A percentile compares a stretch with the other conserved stretches of the same genome.
Conservation (phyloP, 495 filamentous ascomycete species). For the Tuber umbilicatum region DNA sequence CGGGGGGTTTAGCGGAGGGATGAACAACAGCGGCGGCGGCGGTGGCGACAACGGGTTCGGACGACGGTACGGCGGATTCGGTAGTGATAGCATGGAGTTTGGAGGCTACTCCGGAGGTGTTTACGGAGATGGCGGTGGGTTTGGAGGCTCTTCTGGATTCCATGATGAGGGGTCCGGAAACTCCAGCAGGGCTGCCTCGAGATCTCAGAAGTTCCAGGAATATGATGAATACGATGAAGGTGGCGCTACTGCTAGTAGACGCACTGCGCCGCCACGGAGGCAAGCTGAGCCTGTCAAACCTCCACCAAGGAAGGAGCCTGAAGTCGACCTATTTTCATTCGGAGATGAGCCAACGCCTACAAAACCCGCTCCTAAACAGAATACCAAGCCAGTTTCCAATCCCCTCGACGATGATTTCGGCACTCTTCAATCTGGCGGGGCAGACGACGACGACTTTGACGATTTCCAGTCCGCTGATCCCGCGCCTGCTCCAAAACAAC, state of each 20-base stretch:
- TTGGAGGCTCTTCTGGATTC: constrained; percentile 65
- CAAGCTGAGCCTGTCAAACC: constrained; percentile 45
- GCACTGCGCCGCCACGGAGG: constrained; percentile 43
- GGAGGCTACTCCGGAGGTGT: constrained; percentile 82
- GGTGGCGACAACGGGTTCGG: constrained; percentile 28
- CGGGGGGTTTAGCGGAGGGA: constrained; percentile 52
- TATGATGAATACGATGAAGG: constrained; percentile 94
- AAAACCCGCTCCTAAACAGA: constrained; percentile 48
- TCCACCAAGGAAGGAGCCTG: constrained; percentile 68
- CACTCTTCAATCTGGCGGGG: constrained; percentile 49
- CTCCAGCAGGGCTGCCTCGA: constrained; percentile 42
- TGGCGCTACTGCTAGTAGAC: constrained; percentile 41
- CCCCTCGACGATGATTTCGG: constrained; percentile 51
- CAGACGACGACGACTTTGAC: constrained; percentile 92
- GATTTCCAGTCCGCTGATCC: constrained; percentile 94
- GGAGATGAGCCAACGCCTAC: constrained; percentile 59
- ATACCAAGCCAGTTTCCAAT: constrained; percentile 44
- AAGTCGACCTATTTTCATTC: constrained; percentile 82
- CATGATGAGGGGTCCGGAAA: constrained; percentile 48
- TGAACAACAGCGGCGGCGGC: constrained; percentile 41
- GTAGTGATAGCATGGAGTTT: constrained; percentile 65
- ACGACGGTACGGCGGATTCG: constrained; percentile 80
- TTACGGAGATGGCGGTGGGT: constrained; percentile 88
- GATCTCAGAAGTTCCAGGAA: constrained; percentile 80
- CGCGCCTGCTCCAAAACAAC: constrained; percentile 44